Conservation (phyloP, 2,329 filamentous ascomycete species). For the Cadophora malorum region DNA sequence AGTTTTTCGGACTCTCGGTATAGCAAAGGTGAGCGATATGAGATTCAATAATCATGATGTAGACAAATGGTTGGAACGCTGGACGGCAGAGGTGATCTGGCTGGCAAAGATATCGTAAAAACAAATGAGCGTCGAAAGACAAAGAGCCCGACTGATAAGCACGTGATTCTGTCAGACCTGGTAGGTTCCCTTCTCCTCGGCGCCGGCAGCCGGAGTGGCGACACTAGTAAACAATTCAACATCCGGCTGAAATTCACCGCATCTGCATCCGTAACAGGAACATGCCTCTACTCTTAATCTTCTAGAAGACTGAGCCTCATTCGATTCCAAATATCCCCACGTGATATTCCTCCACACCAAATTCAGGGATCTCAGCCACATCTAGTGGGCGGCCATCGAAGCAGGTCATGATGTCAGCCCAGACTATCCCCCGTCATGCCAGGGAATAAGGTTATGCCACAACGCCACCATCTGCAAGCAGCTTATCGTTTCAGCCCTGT, state of each 20-base stretch:
- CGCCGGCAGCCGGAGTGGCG: too few species aligned
- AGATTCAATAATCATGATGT: background rate
- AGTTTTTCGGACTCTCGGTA: slow-evolving; percentile 6
- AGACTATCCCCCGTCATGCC: background rate
- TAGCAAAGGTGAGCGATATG: background rate
- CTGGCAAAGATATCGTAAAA: background rate
- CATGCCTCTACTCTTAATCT: background rate
- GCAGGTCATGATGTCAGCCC: slow-evolving; percentile 13
- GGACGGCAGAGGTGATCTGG: background rate
- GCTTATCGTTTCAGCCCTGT: background rate
- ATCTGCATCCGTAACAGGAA: too few species aligned
- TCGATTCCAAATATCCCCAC: background rate
- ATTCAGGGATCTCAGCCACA: background rate
- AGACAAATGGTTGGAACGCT: background rate
- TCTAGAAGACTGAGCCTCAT: background rate
- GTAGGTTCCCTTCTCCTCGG: too few species aligned
- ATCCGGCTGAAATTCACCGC: too few species aligned
- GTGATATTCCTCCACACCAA: background rate
- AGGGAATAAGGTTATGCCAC: slow-evolving; percentile 8
- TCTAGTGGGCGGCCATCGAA: background rate
- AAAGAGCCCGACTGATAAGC: too few species aligned
- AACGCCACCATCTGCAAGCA: slow-evolving; percentile 7
- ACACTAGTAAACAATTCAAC: too few species aligned
- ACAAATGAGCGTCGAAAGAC: background rate
- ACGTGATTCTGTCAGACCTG: too few species aligned